Base-by-base conservation (phyloP, 2,329 filamentous ascomycete species). In the Colletotrichum simmondsii region DNA sequence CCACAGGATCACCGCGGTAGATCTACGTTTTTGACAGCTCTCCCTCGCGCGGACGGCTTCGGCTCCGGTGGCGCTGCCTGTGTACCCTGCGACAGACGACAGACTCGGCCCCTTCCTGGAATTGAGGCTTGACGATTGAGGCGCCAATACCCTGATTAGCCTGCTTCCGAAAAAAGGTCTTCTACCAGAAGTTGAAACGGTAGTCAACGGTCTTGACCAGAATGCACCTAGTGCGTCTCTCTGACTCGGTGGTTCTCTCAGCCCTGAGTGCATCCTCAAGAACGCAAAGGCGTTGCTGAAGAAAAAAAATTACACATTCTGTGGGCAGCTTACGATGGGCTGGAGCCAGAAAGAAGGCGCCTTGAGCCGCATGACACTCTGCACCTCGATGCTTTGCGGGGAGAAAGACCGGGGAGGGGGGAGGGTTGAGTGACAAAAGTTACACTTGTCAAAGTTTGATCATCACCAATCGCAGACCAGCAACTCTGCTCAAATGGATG, bases 381-480 rank as follows among this genome's bases (percentile, higher is more conserved):
- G 61, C 59, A 56, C 49, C 53, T 73, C 16, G 56, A 71, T 61
- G 56, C 71, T 65, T 60, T 70, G 71, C 60, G 66, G 71, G 60
- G 59, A 59, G 68, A n/a, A 37, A 30, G 53, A 35, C 12, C 37
- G 16, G 26, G 24, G 68, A 54, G 28, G 46, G 11, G 32, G 32
- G 57, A 63, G 53, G 65, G 52, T 37, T 28, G 35, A 70, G 60
- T 56, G 56, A 57, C 46, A 60, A 56, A 70, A 30, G 66, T 61
- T 73, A 57, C 71, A 70, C 65, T 49, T 71, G 73, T 71, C 73
- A 75, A 74, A 68, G 74, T 74, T 72, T 74, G 68, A 74, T 74
- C 68, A 53, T 68, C 68, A 72, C 72, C 74, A 74, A 75, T 75
- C 74, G 74, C 74, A 62, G 65, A 60, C 37, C 60, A 74, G 68